Conservation (phyloP, 2,329 filamentous ascomycete genomes). For the Calonectria naviculata region DNA sequence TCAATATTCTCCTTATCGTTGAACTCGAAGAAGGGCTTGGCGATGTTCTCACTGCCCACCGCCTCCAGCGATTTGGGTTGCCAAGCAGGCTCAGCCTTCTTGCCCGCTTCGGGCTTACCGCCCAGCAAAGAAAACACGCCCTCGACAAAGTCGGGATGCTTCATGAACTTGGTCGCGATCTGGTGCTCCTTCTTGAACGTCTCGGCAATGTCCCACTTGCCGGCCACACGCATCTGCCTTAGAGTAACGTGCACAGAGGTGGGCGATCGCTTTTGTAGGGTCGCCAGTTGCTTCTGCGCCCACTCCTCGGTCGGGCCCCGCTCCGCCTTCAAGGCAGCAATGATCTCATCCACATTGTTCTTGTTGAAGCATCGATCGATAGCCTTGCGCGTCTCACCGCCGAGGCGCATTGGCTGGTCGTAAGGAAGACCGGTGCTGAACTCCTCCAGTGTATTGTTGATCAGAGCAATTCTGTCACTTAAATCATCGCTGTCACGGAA, state of each 20-base stretch:
- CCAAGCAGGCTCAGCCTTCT: constrained; percentile 79
- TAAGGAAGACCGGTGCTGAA: constrained; percentile 88
- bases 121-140: constrained; percentile 85
- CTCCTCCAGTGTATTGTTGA: constrained; percentile 92
- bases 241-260: constrained; percentile 88
- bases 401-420: constrained; percentile 74
- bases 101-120: not conserved
- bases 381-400: constrained; percentile 77
- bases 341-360: constrained; percentile 75
- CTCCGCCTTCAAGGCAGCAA: constrained; percentile 72
- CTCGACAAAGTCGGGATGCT: constrained; percentile 88
- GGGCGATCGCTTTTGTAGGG: constrained; percentile 82
- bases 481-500: constrained; percentile 83
- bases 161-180: constrained; percentile 91
- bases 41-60: constrained; percentile 65
- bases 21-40: constrained; percentile 75
- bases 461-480: constrained; percentile 72
- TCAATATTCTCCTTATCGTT: constrained; percentile 59
- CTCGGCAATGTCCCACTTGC: constrained; percentile 82
- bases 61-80: constrained; percentile 78
- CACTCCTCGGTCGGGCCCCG: constrained; percentile 70
- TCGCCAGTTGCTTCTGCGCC: constrained; percentile 82
- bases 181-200: constrained; percentile 88
- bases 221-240: constrained; percentile 82
- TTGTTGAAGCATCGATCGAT: constrained; percentile 87